Conservation (phyloP, 805 yeast genomes). For the Yarrowia bubula region DNA sequence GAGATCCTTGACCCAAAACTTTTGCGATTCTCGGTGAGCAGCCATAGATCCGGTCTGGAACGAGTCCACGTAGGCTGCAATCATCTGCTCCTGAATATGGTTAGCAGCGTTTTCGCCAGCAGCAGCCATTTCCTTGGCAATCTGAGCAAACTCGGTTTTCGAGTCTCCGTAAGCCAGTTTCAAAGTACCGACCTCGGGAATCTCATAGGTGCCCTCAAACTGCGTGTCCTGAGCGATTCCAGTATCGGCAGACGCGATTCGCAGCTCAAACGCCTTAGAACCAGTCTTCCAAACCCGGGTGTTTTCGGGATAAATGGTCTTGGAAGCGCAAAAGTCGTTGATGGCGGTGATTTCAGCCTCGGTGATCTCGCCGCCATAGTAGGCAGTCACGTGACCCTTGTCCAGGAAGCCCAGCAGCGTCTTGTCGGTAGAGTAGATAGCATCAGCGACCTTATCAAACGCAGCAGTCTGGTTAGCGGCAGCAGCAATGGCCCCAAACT, state of each 20-base stretch:
- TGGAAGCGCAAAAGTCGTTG: conserved; percentile 61
- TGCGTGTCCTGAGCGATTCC: conserved; percentile 47
- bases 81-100: conserved; percentile 65
- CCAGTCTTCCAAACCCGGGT: conserved; percentile 63
- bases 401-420: conserved; percentile 75
- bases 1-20: conserved; percentile 82
- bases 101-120: conserved; percentile 70
- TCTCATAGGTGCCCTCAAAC: conserved; percentile 41
- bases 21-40: conserved; percentile 81
- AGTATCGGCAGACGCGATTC: conserved; percentile 66
- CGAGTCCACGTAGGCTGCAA: conserved; percentile 62
- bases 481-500: conserved; percentile 51
- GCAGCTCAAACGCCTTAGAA: conserved; percentile 52
- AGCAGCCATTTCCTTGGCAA: conserved; percentile 53
- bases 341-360: conserved; percentile 63
- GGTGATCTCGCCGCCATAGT: conserved; percentile 59
- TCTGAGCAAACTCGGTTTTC: conserved; percentile 56
- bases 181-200: conserved; percentile 46
- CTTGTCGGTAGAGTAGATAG: conserved; percentile 51
- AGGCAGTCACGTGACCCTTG: conserved; percentile 70
- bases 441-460: conserved; percentile 38
- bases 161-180: conserved; percentile 77
- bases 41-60: conserved; percentile 80
- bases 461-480: conserved; percentile 42
- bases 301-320: conserved; percentile 73